Conservation (phyloP, 2,329 filamentous ascomycete genomes). For the Zymoseptoria crescenta region DNA sequence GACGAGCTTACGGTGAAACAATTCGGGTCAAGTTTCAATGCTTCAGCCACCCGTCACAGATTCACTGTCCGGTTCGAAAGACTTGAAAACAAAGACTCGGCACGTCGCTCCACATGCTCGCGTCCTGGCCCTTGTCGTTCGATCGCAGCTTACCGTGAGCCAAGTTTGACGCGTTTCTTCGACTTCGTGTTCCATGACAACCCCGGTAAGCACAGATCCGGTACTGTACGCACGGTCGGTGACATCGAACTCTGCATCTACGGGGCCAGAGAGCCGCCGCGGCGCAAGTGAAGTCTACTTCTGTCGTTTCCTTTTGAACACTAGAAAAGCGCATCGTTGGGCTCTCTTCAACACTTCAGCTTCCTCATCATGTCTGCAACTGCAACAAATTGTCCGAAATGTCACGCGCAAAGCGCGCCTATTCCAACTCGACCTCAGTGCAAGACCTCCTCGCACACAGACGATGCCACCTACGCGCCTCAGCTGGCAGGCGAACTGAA, state of each 20-base stretch:
- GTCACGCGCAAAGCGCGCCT: neutral
- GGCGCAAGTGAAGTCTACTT: neutral
- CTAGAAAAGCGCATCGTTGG: neutral
- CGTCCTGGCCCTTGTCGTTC: neutral
- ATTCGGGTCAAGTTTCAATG: neutral
- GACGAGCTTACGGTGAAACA: neutral
- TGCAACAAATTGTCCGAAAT: neutral
- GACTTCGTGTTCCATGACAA: neutral
- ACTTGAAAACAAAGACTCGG: neutral
- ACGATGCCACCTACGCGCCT: constrained; percentile 1
- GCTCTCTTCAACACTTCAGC: too few species aligned
- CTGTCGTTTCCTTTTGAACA: neutral
- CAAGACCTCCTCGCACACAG: neutral
- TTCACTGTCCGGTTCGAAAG: neutral
- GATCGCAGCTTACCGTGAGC: neutral
- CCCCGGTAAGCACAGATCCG: neutral
- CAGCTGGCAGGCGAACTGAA: neutral
- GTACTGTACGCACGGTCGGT: neutral
- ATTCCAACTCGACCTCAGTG: neutral
- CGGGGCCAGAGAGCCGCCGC: neutral
- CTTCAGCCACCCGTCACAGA: neutral
- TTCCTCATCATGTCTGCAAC: neutral
- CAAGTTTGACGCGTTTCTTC: neutral
- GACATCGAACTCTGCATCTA: neutral
- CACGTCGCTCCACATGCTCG: neutral